Evolutionary conservation across 768 basidiomycete genomes (phyloP).

Genomic region (Rhizopogon roseolus): DNA sequence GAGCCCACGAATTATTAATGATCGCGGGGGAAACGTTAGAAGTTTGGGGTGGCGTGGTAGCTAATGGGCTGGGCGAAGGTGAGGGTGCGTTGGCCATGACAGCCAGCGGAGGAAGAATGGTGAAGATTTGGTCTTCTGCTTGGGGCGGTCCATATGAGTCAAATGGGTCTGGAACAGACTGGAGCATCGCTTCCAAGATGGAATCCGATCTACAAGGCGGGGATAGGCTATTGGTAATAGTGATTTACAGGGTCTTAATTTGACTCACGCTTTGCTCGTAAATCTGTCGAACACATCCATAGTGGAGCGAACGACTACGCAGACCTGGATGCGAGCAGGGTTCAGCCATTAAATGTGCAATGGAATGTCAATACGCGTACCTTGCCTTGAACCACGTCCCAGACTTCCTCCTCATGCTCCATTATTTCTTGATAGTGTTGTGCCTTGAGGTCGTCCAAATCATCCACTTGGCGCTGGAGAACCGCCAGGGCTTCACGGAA

Average conservation of each 20-base stretch:
- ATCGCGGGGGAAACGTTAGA: constrained; percentile 35
- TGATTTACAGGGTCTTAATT: constrained; percentile 3
- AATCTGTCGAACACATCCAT: constrained; percentile 90
- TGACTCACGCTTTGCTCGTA: constrained; percentile 75
- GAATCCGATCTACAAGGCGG: constrained; percentile 65
- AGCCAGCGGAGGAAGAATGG: constrained; percentile 83
- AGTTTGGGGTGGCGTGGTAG: constrained; percentile 35
- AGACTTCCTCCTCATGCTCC: constrained; percentile 93
- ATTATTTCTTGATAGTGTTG: constrained; percentile 86
- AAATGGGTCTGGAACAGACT: constrained; percentile 88
- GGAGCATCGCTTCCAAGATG: constrained; percentile 85
- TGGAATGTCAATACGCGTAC: constrained; percentile 29
- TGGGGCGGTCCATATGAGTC: constrained; percentile 88
- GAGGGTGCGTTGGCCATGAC: constrained; percentile 64
- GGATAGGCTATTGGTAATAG: constrained; percentile 8
- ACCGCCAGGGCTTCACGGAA: constrained; percentile 81
- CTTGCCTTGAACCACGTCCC: constrained; percentile 87
- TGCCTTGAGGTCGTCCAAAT: constrained; percentile 80
- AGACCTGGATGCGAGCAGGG: constrained; percentile 43
- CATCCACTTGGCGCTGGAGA: constrained; percentile 86
- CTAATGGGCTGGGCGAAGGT: constrained; percentile 55
- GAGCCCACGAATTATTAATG: constrained; percentile 46
- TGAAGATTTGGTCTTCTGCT: constrained; percentile 88
- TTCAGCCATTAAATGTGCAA: constrained; percentile 5
- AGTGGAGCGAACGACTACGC: constrained; percentile 80